Evolutionary conservation across 306 rosid species (phyloP).

Genomic region (Alnus glutinosa): DNA sequence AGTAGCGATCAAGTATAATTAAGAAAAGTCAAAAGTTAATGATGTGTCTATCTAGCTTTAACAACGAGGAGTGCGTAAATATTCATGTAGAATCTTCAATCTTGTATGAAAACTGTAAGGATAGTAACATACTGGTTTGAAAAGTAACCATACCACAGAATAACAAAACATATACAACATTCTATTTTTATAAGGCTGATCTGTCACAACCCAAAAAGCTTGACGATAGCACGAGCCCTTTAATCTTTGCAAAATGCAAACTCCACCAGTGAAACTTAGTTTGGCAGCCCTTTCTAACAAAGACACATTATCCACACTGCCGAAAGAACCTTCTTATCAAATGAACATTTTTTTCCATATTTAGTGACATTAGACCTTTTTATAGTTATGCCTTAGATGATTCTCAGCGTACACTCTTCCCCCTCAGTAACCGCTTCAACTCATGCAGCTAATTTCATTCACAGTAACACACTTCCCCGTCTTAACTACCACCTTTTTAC

Average conservation of each 20-base stretch:
- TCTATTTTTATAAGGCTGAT: background rate
- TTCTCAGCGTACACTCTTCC: background rate
- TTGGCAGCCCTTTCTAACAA: background rate
- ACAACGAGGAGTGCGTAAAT: background rate
- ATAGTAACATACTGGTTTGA: background rate
- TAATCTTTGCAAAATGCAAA: conserved; percentile 10
- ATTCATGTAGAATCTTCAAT: background rate
- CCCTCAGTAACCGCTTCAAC: background rate
- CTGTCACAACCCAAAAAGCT: conserved; percentile 9
- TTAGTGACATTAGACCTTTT: background rate
- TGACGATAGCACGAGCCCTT: background rate
- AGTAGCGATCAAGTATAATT: background rate
- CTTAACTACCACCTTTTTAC: background rate
- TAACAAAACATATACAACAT: background rate
- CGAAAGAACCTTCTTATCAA: background rate
- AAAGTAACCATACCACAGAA: background rate
- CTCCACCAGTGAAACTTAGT: background rate
- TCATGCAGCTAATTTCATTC: conserved; percentile 7
- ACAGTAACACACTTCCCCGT: background rate
- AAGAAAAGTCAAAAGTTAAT: background rate
- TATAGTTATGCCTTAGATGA: conserved; percentile 4
- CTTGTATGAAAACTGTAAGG: background rate
- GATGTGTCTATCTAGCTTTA: background rate
- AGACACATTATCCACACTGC: background rate
- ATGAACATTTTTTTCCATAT: background rate